phyloP scores from a whole-genome alignment of 2,329 filamentous ascomycete species.

The Immersiporthe knoxdaviesiana region DNA sequence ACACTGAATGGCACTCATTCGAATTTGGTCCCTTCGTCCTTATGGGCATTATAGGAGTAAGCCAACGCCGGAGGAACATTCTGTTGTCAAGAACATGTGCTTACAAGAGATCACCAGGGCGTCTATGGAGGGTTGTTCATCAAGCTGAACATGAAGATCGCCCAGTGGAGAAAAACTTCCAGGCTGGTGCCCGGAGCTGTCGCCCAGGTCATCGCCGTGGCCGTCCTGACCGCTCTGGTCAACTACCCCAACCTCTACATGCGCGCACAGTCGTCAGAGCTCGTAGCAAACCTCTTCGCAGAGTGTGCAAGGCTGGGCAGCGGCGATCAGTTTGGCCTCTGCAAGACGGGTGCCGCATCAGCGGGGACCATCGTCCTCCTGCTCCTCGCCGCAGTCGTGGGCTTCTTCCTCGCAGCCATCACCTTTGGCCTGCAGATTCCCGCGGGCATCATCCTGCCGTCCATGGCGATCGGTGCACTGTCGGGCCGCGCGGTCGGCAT shows the following conservation, averaged over 20 bases:
- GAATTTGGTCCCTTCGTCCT: constrained; percentile 87
- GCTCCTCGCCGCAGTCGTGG: constrained; percentile 78
- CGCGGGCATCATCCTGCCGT: constrained; percentile 92
- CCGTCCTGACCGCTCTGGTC: constrained; percentile 81
- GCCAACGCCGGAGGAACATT: constrained; percentile 30
- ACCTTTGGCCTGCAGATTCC: constrained; percentile 96
- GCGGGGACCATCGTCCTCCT: constrained; percentile 82
- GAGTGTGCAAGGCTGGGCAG: constrained; percentile 83
- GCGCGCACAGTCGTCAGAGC: constrained; percentile 86
- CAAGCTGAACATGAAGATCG: constrained; percentile 86
- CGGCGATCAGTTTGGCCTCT: constrained; percentile 88
- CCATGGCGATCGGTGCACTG: constrained; percentile 92
- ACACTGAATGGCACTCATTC: constrained; percentile 89
- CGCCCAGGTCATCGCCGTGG: constrained; percentile 77
- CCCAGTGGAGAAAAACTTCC: constrained; percentile 73
- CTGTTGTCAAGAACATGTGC: neutral
- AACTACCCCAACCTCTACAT: constrained; percentile 98
- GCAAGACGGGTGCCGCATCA: constrained; percentile 82
- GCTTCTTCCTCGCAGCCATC: constrained; percentile 81
- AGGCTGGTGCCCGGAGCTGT: constrained; percentile 73
- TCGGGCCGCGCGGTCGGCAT: constrained; percentile 89
- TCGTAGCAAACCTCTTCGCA: constrained; percentile 89
- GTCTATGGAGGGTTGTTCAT: constrained; percentile 95
- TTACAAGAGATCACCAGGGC: constrained; percentile 53
- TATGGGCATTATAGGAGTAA: constrained; percentile 78